Evolutionary conservation across 768 basidiomycete species (phyloP), one percentile per base, ranked within the genome.

Genomic region (Mrakia frigida): DNA sequence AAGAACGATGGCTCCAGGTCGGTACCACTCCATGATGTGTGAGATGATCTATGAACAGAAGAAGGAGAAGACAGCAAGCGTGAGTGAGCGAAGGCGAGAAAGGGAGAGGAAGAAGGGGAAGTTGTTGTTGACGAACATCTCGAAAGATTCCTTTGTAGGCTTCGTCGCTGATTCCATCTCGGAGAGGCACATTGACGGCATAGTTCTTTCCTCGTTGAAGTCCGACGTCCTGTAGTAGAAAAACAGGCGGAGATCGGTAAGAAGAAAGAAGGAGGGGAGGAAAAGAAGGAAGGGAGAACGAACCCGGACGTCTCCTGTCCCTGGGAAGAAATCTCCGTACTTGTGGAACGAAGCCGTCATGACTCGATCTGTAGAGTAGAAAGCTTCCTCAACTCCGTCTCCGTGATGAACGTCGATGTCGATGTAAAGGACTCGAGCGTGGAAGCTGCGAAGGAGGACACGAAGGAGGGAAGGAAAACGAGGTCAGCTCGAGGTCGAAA

Each of bases 391-490:
- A 46, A 98, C 97, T 21, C 96, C 96, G 82, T 98, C 97, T n/a
- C 97, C 96, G 83, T 99, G 97, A 82, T 98, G 97, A 70, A 94
- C 94, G 83, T 98, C 97, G 77, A 98, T 94, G 84, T 99, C 96
- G 83, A 99, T 91, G 82, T 99, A 98, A 39, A 99, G 85, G 23
- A 99, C 96, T 73, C 97, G 90, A 3, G 92, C 80, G 77, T 86
- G 86, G 76, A 82, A 82, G 35, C 83, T 84, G 69, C 25, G n/a
- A 28, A 28, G 23, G 56, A 5, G 56, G n/a, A 1, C 6, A 33
- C 6, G 23, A n/a, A 18, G 16, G 18, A 33, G 28, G 16, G 11
- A 53, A 31, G 41, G 11, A 67, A n/a, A 41, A 35, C 59, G 61
- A 74, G 23, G 46, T 13, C 69, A 59, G 33, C 9, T 7, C 23